Conservation (phyloP, 345 rosid species). For the Eucalyptus leucophloia region DNA sequence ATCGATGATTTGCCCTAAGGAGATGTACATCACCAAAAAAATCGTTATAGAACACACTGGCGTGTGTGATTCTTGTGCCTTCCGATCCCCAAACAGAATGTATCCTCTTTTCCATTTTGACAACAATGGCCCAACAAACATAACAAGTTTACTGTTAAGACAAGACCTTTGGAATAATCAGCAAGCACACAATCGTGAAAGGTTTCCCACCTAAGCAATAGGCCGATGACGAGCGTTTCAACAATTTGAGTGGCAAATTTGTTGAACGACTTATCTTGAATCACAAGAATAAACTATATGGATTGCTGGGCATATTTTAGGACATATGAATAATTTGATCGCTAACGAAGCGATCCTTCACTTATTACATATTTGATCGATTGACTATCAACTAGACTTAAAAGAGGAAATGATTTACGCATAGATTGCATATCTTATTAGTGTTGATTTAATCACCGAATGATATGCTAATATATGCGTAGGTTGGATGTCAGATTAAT, state of each 20-base stretch:
- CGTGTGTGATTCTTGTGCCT: background rate
- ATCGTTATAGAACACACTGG: background rate
- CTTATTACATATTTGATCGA: background rate
- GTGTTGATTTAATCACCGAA: background rate
- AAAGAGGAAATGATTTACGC: background rate
- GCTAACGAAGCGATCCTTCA: background rate
- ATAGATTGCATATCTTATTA: background rate
- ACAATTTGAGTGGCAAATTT: background rate
- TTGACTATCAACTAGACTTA: background rate
- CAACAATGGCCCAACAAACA: background rate
- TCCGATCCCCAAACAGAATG: background rate
- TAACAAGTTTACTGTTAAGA: background rate
- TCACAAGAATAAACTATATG: background rate
- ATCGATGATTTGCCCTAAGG: background rate
- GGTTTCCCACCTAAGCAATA: rapidly evolving
- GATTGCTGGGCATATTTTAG: background rate
- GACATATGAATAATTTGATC: background rate
- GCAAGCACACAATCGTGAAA: background rate
- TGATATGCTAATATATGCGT: background rate
- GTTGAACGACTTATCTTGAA: background rate
- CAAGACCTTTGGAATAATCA: background rate
- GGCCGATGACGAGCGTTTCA: background rate
- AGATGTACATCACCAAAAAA: background rate
- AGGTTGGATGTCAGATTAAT: background rate
- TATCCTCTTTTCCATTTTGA: background rate